Evolutionary conservation across 352 stramenopile genomes (phyloP).

Genomic region (Pythium oligandrum): DNA sequence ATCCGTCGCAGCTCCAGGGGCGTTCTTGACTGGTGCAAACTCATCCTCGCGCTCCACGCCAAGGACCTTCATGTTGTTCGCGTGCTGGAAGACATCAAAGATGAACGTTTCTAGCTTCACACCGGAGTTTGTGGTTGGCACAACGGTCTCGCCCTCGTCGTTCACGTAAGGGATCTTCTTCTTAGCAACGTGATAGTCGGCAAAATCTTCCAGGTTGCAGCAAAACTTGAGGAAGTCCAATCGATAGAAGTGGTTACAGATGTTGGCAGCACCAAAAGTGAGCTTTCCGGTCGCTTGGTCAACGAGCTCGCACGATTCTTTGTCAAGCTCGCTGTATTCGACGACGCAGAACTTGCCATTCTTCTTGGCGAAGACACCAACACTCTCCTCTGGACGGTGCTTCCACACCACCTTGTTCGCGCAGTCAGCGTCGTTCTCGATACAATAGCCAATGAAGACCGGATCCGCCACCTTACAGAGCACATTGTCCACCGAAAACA

Average conservation of each 20-base stretch:
- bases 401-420: slow-evolving; percentile 97
- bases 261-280: slow-evolving; percentile 94
- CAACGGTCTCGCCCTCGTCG: slow-evolving; percentile 48
- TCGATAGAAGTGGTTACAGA: slow-evolving; percentile 96
- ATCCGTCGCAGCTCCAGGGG: slow-evolving; percentile 55
- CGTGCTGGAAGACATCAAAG: slow-evolving; percentile 96
- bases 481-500: slow-evolving; percentile 97
- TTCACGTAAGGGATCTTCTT: slow-evolving; percentile 93
- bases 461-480: slow-evolving; percentile 94
- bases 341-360: slow-evolving; percentile 87
- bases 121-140: slow-evolving; percentile 73
- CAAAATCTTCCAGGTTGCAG: slow-evolving; percentile 87
- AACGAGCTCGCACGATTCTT: slow-evolving; percentile 45
- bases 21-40: slow-evolving; percentile 90
- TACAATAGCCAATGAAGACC: slow-evolving; percentile 94
- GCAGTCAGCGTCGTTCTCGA: slow-evolving; percentile 88
- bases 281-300: slow-evolving; percentile 71
- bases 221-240: slow-evolving; percentile 86
- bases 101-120: slow-evolving; percentile 97
- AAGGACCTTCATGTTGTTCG: slow-evolving; percentile 79
- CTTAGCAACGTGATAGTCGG: slow-evolving; percentile 78
- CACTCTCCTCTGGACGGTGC: slow-evolving; percentile 85
- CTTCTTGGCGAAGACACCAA: slow-evolving; percentile 80
- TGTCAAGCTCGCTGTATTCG: slow-evolving; percentile 96
- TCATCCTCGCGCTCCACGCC: slow-evolving; percentile 88